phyloP scores from a whole-genome alignment of 1,139 yeast genomes.

The Geotrichum macrosporum region DNA sequence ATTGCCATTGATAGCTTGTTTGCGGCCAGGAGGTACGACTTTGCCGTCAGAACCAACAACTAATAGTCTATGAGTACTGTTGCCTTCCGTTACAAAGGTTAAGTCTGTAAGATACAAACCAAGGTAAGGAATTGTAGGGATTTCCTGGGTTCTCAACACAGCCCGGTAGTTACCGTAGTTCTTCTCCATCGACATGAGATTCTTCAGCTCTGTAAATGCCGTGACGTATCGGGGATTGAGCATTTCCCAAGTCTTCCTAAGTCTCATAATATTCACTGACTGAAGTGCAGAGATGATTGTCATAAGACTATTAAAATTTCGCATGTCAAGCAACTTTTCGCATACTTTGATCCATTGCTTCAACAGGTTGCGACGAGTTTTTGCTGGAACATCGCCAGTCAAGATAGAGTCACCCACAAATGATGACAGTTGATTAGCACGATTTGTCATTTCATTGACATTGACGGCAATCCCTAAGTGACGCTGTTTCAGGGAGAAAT shows the following conservation, averaged over 20 bases:
- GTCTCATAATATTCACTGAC: constrained; percentile 70
- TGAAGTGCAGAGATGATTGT: constrained; percentile 83
- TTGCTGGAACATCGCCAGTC: constrained; percentile 39
- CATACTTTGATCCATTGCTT: constrained; percentile 85
- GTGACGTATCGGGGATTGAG: constrained; percentile 62
- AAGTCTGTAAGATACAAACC: constrained; percentile 81
- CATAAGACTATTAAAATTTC: constrained; percentile 85
- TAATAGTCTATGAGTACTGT: constrained; percentile 53
- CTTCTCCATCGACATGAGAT: constrained; percentile 76
- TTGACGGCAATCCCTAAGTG: constrained; percentile 63
- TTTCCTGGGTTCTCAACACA: constrained; percentile 52
- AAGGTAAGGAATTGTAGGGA: constrained; percentile 82
- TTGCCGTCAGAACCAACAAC: constrained; percentile 21
- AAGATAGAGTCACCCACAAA: constrained; percentile 74
- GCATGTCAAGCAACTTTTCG: constrained; percentile 69
- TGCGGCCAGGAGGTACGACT: constrained; percentile 10
- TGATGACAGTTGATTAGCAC: constrained; percentile 75
- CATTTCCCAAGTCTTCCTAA: constrained; percentile 60
- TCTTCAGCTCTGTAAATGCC: constrained; percentile 60
- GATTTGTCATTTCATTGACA: constrained; percentile 60
- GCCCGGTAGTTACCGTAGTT: constrained; percentile 73
- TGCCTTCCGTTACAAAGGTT: constrained; percentile 85
- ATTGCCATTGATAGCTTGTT: not conserved
- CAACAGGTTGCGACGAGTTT: constrained; percentile 55
- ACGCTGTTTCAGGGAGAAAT: constrained; percentile 62